Conservation (phyloP, 306 rosid genomes). For the Cicer judaicum region DNA sequence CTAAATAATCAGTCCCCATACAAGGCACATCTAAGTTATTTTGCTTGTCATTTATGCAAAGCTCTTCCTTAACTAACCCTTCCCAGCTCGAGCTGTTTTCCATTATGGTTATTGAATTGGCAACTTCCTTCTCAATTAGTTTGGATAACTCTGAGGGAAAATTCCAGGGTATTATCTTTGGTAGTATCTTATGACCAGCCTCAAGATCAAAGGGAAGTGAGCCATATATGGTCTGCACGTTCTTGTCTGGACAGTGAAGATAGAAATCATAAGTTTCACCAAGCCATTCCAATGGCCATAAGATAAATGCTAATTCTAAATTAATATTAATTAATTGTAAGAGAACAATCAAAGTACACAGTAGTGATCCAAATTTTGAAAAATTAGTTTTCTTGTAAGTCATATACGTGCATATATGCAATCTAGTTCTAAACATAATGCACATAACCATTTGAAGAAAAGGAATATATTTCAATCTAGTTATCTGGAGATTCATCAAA, state of each 20-base stretch:
- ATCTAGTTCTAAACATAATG: slow-evolving; percentile 14
- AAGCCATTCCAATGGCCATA: slow-evolving; percentile 34
- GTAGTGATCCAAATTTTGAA: slow-evolving; percentile 24
- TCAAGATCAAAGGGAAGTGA: slow-evolving; percentile 75
- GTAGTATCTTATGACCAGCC: slow-evolving; percentile 72
- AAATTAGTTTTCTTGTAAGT: slow-evolving; percentile 12
- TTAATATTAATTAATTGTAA: not conserved
- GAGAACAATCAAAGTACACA: slow-evolving; percentile 27
- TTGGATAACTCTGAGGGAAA: slow-evolving; percentile 76
- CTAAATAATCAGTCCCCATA: slow-evolving; percentile 45
- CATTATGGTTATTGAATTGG: slow-evolving; percentile 51
- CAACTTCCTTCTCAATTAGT: slow-evolving; percentile 72
- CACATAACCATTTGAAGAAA: slow-evolving; percentile 16
- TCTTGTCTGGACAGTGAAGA: slow-evolving; percentile 22
- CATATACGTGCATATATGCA: slow-evolving; percentile 24
- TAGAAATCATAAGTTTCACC: slow-evolving; percentile 32
- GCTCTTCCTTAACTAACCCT: slow-evolving; percentile 51
- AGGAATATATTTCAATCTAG: not conserved
- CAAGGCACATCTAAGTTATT: slow-evolving; percentile 40
- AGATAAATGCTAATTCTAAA: not conserved
- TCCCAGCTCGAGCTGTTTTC: slow-evolving; percentile 53
- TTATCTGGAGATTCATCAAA: not conserved
- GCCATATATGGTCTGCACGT: slow-evolving; percentile 52
- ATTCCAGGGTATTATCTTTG: slow-evolving; percentile 82
- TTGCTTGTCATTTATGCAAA: slow-evolving; percentile 49